A percentile compares a stretch with the other conserved stretches of the same genome.
These are phyloP conservation scores for Cornus controversa DNA, from an alignment of 148 eudicot species.

Conservation along the genomic window DNA sequence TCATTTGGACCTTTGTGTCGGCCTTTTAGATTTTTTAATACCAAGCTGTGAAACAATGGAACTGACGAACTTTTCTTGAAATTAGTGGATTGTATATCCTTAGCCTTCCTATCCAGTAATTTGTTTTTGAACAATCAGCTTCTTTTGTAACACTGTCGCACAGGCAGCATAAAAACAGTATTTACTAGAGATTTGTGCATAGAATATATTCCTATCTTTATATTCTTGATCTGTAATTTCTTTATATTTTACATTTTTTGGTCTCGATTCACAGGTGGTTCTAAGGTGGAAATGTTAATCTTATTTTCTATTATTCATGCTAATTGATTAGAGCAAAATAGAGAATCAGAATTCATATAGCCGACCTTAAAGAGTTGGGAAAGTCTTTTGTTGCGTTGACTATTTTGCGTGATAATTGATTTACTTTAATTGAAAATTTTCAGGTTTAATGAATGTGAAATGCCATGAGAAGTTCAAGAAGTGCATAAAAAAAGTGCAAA, in stretches of 20 bases:
- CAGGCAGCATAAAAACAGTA: not conserved
- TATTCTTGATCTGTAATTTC: not conserved
- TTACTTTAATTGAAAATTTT: not conserved
- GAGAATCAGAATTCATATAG: no score
- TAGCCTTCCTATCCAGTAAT: no score
- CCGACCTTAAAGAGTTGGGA: no score
- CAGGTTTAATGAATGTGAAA: constrained; percentile 80
- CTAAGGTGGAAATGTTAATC: not conserved
- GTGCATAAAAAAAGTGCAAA: constrained; percentile 92
- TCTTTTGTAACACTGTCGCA: not conserved
- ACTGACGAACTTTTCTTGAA: not conserved
- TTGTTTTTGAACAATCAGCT: not conserved
- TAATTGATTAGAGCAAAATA: not conserved
- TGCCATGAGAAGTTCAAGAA: constrained; percentile 96
- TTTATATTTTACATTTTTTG: not conserved
- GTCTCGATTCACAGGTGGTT: not conserved
- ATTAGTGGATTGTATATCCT: not conserved
- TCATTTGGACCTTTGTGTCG: not conserved
- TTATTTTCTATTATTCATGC: not conserved
- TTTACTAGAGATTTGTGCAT: not conserved
- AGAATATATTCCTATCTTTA: not conserved
- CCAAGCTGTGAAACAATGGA: not conserved
- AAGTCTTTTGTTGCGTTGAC: no score
- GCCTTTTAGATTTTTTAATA: not conserved
- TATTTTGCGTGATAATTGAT: no score